Conservation (phyloP, 2,329 filamentous ascomycete species). For the Endoconidiophora polonica region DNA sequence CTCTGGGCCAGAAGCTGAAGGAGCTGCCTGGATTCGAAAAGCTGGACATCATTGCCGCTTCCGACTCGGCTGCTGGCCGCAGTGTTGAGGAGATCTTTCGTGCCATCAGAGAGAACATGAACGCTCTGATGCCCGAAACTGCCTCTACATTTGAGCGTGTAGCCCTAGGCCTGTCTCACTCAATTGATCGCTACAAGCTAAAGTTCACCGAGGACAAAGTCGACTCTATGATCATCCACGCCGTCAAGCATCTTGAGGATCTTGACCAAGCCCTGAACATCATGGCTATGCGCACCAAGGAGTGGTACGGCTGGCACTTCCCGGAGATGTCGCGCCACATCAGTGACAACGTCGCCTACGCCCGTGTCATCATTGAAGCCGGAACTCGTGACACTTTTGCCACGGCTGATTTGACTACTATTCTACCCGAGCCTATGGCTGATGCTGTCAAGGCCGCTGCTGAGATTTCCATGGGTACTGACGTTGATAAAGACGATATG, state of each 20-base stretch:
- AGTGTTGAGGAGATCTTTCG: slow-evolving; percentile 67
- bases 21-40: slow-evolving; percentile 81
- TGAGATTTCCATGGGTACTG: slow-evolving; percentile 96
- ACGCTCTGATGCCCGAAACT: slow-evolving; percentile 74
- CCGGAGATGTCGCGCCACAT: slow-evolving; percentile 94
- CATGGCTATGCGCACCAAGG: slow-evolving; percentile 97
- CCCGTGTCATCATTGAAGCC: slow-evolving; percentile 72
- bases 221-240: slow-evolving; percentile 98
- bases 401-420: slow-evolving; percentile 64
- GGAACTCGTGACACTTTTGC: slow-evolving; percentile 73
- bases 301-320: slow-evolving; percentile 99
- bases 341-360: slow-evolving; percentile 91
- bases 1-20: slow-evolving; percentile 79
- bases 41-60: slow-evolving; percentile 60
- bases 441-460: slow-evolving; percentile 79
- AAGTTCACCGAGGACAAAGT: slow-evolving; percentile 99
- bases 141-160: slow-evolving; percentile 83
- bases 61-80: slow-evolving; percentile 52
- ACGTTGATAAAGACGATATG: slow-evolving; percentile 83
- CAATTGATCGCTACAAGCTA: slow-evolving; percentile 89
- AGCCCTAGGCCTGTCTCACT: slow-evolving; percentile 91
- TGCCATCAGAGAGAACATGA: slow-evolving; percentile 79
- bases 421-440: slow-evolving; percentile 92
- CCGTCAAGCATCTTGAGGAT: slow-evolving; percentile 83
- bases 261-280: slow-evolving; percentile 98